These are phyloP conservation scores for Nothophytophthora sp. DNA, from an alignment of 352 stramenopile genomes.

Conservation along the genomic window DNA sequence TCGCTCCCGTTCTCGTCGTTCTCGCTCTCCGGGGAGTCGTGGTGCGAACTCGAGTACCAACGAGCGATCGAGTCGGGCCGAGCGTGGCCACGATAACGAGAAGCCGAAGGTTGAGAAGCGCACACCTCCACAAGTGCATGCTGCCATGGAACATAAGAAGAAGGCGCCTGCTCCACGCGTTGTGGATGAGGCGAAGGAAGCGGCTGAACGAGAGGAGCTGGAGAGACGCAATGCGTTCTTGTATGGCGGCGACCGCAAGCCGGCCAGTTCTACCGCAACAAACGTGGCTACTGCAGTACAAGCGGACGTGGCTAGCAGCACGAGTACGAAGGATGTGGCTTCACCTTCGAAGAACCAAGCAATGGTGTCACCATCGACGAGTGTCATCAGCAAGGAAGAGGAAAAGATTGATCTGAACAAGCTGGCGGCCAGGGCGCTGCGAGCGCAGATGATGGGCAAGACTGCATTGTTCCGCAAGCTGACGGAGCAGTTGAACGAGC, in stretches of 20 bases:
- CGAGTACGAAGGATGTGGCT: background rate
- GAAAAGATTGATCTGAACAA: slow-evolving; percentile 73
- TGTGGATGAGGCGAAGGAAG: slow-evolving; percentile 29
- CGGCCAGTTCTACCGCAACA: background rate
- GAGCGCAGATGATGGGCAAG: slow-evolving; percentile 87
- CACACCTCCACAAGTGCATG: background rate
- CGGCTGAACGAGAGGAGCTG: slow-evolving; percentile 38
- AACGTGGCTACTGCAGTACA: background rate
- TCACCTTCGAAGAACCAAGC: slow-evolving; percentile 6
- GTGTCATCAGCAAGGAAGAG: slow-evolving; percentile 11
- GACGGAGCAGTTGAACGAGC: slow-evolving; percentile 78
- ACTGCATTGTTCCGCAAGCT: slow-evolving; percentile 67
- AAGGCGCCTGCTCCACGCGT: background rate
- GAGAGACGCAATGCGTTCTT: slow-evolving; percentile 64
- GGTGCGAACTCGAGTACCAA: background rate
- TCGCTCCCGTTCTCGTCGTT: slow-evolving; percentile 19
- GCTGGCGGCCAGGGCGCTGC: slow-evolving; percentile 70
- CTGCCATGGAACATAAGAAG: slow-evolving; percentile 11
- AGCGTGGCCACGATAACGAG: slow-evolving; percentile 3
- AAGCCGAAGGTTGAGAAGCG: background rate
- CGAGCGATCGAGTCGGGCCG: background rate
- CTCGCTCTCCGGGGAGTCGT: slow-evolving; percentile 11
- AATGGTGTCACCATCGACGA: slow-evolving; percentile 2
- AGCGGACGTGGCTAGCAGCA: background rate
- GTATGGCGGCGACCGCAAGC: slow-evolving; percentile 38